Conservation (phyloP, 1,139 yeast genomes). For the Nakaseomyces bracarensis region DNA sequence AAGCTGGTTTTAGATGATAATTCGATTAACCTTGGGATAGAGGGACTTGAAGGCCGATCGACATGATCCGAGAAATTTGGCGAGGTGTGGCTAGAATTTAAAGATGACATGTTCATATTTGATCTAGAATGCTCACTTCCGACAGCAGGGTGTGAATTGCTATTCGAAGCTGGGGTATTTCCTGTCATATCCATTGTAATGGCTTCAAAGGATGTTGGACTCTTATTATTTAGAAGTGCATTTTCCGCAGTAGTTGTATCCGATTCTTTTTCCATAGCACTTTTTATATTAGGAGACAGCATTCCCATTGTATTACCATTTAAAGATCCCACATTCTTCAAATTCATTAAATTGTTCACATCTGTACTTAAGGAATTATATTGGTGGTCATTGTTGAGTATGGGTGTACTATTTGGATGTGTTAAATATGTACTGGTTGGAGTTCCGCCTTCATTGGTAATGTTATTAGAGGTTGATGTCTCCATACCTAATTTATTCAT, state of each 20-base stretch:
- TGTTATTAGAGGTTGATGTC: not conserved
- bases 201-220: slow-evolving; percentile 5
- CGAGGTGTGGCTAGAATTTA: not conserved
- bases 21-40: slow-evolving; percentile 20
- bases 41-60: not conserved
- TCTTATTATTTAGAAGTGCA: slow-evolving; percentile 4
- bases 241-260: slow-evolving; percentile 6
- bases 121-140: not conserved
- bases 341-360: not conserved
- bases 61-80: not conserved
- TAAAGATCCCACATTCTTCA: slow-evolving; percentile 3
- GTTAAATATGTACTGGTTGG: slow-evolving; percentile 1
- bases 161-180: slow-evolving; percentile 3
- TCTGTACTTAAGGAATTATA: not conserved
- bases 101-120: not conserved
- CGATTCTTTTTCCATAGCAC: slow-evolving; percentile 10
- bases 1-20: slow-evolving; percentile 35
- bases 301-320: slow-evolving; percentile 1
- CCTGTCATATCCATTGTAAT: slow-evolving; percentile 5
- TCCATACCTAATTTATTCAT: not conserved
- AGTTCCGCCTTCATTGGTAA: not conserved
- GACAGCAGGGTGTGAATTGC: not conserved
- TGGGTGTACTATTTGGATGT: not conserved
- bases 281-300: slow-evolving; percentile 24
- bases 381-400: slow-evolving; percentile 7